phyloP scores from a whole-genome alignment of 192 early-diverging fungal genomes.

The Backusella morwellensis region DNA sequence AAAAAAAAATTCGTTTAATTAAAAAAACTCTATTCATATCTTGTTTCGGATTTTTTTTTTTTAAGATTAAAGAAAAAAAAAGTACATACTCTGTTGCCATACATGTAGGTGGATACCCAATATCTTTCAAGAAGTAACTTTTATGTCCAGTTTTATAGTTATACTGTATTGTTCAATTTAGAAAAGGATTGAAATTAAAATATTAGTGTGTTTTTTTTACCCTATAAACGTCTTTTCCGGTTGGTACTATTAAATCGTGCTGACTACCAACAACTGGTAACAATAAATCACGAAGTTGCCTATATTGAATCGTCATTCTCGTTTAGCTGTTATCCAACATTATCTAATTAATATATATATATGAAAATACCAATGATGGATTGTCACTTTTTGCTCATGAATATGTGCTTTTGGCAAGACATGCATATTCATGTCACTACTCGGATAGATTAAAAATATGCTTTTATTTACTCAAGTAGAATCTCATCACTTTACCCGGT shows the following conservation, averaged over 20 bases:
- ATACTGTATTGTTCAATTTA: constrained; percentile 32
- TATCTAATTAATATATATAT: neutral
- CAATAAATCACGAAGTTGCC: constrained; percentile 92
- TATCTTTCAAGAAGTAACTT: constrained; percentile 65
- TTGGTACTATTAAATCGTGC: constrained; percentile 80
- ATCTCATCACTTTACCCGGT: constrained; percentile 16
- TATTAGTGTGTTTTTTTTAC: neutral
- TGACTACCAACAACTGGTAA: constrained; percentile 63
- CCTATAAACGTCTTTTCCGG: constrained; percentile 59
- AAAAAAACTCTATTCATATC: neutral
- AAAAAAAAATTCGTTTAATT: neutral
- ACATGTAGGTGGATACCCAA: constrained; percentile 76
- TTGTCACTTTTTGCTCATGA: constrained; percentile 80
- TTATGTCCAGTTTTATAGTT: constrained; percentile 48
- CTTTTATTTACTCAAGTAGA: neutral
- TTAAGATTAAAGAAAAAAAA: neutral
- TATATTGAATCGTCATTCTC: constrained; percentile 29
- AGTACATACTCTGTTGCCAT: constrained; percentile 60
- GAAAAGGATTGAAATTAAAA: neutral
- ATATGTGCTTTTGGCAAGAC: constrained; percentile 62
- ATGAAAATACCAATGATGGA: constrained; percentile 78
- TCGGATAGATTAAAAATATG: neutral
- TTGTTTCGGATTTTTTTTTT: neutral
- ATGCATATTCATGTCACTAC: neutral
- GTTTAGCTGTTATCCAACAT: neutral